Evolutionary conservation across 148 eudicot species (phyloP).

Genomic region (Rhododendron vialii): DNA sequence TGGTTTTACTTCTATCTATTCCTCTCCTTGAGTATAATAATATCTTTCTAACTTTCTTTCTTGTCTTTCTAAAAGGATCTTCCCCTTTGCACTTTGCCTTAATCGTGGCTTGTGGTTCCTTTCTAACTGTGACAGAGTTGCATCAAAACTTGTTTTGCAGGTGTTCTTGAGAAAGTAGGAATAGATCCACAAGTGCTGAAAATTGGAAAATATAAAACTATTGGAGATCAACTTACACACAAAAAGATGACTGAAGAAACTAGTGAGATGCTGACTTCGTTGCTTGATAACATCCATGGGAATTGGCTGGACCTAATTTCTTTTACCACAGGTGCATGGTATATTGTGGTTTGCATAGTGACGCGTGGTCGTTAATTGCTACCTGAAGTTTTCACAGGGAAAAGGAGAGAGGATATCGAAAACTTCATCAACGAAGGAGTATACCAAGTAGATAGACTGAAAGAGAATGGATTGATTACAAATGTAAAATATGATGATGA

Average conservation of each 20-base stretch:
- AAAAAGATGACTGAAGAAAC: slow-evolving; percentile 81
- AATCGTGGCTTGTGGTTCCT: slow-evolving; percentile 2
- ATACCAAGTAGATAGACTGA: slow-evolving; percentile 65
- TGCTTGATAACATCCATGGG: slow-evolving; percentile 77
- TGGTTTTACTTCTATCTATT: neutral
- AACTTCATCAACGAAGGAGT: slow-evolving; percentile 85
- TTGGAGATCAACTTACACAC: slow-evolving; percentile 81
- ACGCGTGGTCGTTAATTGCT: slow-evolving; percentile 10
- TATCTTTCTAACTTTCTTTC: neutral
- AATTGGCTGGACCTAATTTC: slow-evolving; percentile 81
- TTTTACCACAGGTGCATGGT: slow-evolving; percentile 50
- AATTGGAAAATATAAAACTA: slow-evolving; percentile 90
- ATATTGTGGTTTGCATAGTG: slow-evolving; percentile 11
- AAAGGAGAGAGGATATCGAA: slow-evolving; percentile 68
- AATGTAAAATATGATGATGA: slow-evolving; percentile 88
- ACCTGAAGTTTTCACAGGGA: slow-evolving; percentile 47
- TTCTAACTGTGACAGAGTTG: slow-evolving; percentile 14
- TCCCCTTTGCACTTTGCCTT: neutral
- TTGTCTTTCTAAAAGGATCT: too few relatives aligned
- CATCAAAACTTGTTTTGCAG: slow-evolving; percentile 39
- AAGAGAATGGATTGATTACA: slow-evolving; percentile 89
- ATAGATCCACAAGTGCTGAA: slow-evolving; percentile 84
- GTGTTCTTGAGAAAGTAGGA: slow-evolving; percentile 87
- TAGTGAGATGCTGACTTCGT: slow-evolving; percentile 82
- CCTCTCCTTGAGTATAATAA: neutral